Conservation (phyloP, 2,329 filamentous ascomycete species). For the Pseudogymnoascus sp. region DNA sequence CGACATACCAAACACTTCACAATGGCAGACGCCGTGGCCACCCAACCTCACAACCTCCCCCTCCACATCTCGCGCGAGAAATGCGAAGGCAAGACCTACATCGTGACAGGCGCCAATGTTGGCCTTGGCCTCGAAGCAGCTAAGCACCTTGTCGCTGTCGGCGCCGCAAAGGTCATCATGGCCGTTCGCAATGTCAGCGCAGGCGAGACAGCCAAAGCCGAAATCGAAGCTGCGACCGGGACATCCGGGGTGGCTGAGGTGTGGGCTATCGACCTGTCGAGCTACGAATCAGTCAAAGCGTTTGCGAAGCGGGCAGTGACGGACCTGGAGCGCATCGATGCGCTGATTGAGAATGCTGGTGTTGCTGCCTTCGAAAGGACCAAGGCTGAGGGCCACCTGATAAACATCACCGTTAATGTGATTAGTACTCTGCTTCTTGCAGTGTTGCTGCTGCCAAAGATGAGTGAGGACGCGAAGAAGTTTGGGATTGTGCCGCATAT, state of each 20-base stretch:
- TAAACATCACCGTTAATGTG: constrained; percentile 40
- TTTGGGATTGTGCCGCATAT: constrained; percentile 21
- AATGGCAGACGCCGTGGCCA: background rate
- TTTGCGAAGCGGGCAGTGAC: constrained; percentile 14
- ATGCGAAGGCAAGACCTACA: constrained; percentile 14
- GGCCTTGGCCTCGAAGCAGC: constrained; percentile 35
- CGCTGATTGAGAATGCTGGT: constrained; percentile 18
- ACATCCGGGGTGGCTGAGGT: constrained; percentile 12
- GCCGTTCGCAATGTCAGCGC: constrained; percentile 31
- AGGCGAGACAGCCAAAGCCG: constrained; percentile 30
- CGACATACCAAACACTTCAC: background rate
- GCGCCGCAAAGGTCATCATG: constrained; percentile 32
- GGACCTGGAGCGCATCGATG: constrained; percentile 15
- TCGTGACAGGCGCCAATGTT: constrained; percentile 34
- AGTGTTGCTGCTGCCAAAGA: constrained; percentile 35
- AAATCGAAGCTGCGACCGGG: constrained; percentile 25
- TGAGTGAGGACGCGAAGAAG: constrained; percentile 25
- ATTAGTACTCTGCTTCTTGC: constrained; percentile 40
- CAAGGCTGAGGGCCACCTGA: constrained; percentile 32
- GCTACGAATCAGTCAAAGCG: constrained; percentile 15
- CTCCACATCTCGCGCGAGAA: constrained; percentile 7
- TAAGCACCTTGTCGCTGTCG: constrained; percentile 31
- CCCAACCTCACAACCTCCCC: constrained; percentile 13
- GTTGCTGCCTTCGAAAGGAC: constrained; percentile 12
- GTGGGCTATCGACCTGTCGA: constrained; percentile 17